Evolutionary conservation across 208 protist species (phyloP).

Genomic region (Balamuthia mandrillaris): DNA sequence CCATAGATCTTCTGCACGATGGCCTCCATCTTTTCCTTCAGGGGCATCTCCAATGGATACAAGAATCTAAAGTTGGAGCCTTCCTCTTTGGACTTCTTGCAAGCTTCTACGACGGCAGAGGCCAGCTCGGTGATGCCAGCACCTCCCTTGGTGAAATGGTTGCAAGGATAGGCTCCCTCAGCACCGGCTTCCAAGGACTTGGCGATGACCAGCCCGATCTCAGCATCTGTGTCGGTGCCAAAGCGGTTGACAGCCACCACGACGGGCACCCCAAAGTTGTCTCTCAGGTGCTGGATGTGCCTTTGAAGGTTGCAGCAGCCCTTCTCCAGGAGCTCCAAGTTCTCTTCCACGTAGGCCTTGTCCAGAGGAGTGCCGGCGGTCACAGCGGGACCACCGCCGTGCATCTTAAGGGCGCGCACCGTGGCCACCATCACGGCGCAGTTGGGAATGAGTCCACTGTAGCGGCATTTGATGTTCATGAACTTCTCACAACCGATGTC

Average conservation of each 20-base stretch:
- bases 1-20: slow-evolving; percentile 93
- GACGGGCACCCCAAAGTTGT: slow-evolving; percentile 91
- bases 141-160: slow-evolving; percentile 86
- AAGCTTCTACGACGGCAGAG: slow-evolving; percentile 79
- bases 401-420: slow-evolving; percentile 94
- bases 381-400: slow-evolving; percentile 72
- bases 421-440: slow-evolving; percentile 91
- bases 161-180: slow-evolving; percentile 81
- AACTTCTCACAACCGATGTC: slow-evolving; percentile 91
- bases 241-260: slow-evolving; percentile 94
- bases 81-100: slow-evolving; percentile 63
- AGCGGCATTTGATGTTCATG: slow-evolving; percentile 96
- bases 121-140: slow-evolving; percentile 79
- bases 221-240: slow-evolving; percentile 82
- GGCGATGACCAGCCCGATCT: slow-evolving; percentile 80
- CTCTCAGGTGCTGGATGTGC: slow-evolving; percentile 87
- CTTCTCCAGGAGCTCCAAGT: slow-evolving; percentile 81
- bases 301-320: slow-evolving; percentile 85
- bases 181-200: slow-evolving; percentile 81
- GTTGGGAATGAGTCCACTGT: slow-evolving; percentile 85
- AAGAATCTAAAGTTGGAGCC: slow-evolving; percentile 87
- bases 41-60: slow-evolving; percentile 79
- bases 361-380: slow-evolving; percentile 67
- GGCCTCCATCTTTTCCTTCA: slow-evolving; percentile 94
- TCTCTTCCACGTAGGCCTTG: slow-evolving; percentile 73